phyloP scores from a whole-genome alignment of 2,329 filamentous ascomycete genomes.

The Pseudogymnoascus sp. region DNA sequence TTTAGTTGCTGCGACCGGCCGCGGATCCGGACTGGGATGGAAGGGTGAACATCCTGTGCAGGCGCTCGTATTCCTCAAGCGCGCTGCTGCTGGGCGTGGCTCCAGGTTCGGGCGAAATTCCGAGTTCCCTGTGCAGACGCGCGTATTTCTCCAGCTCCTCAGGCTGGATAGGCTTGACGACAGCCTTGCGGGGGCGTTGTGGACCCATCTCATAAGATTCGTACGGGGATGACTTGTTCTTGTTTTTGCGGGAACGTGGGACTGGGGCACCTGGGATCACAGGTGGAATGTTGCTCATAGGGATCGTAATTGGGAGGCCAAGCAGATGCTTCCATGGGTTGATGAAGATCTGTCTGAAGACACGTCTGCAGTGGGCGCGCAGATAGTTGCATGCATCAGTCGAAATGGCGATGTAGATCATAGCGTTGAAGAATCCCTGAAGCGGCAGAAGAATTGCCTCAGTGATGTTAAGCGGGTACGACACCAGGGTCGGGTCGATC shows the following conservation, averaged over 20 bases:
- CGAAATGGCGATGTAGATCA: constrained; percentile 67
- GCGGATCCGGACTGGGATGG: not conserved
- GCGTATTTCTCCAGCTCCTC: not conserved
- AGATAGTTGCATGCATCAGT: not conserved
- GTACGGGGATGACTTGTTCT: too few species aligned
- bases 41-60: not conserved
- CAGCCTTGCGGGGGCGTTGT: not conserved
- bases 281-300: too few species aligned
- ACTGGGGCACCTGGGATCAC: too few species aligned
- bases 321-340: not conserved
- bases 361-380: not conserved
- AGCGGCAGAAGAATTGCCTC: constrained; percentile 68
- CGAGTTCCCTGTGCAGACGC: not conserved
- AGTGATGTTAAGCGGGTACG: constrained; percentile 55
- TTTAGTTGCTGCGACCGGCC: not conserved
- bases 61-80: not conserved
- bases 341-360: not conserved
- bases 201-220: not conserved
- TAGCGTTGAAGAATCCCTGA: constrained; percentile 76
- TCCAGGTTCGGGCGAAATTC: not conserved
- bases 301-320: not conserved
- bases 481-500: constrained; percentile 42
- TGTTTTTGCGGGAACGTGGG: too few species aligned
- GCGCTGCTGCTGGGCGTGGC: too few species aligned
- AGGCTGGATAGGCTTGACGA: not conserved